Conservation (phyloP, 345 rosid genomes). For the Heritiera fomes region DNA sequence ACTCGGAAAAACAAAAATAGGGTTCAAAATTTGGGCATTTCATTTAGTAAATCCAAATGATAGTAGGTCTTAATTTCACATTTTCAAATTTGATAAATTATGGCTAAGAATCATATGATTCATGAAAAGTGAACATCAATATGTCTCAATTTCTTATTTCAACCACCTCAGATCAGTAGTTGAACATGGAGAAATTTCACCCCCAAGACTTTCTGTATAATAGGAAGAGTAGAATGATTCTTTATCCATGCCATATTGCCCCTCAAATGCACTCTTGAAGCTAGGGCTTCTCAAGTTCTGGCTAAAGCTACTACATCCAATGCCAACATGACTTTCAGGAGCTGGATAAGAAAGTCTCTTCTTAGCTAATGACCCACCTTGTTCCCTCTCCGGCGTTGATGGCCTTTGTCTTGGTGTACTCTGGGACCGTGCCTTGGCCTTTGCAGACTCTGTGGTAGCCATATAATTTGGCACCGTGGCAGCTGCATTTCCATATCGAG, state of each 20-base stretch:
- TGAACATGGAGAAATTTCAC: conserved; percentile 69
- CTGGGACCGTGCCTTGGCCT: conserved; percentile 74
- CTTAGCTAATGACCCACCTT: conserved; percentile 45
- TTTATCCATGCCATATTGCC: conserved; percentile 45
- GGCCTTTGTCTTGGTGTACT: conserved; percentile 78
- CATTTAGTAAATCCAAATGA: not conserved
- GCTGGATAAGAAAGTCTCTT: conserved; percentile 68
- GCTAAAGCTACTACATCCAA: conserved; percentile 24
- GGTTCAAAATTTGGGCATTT: not conserved
- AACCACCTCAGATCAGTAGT: conserved; percentile 68
- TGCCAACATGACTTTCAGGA: conserved; percentile 32
- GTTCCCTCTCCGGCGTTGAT: conserved; percentile 50
- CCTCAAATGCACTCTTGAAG: conserved; percentile 64
- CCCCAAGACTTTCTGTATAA: conserved; percentile 50
- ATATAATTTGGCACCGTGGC: conserved; percentile 71
- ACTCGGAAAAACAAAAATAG: no score
- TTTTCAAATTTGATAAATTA: not conserved
- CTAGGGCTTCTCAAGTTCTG: conserved; percentile 66
- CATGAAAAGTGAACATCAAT: not conserved
- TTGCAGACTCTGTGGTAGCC: conserved; percentile 87
- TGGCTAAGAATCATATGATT: not conserved
- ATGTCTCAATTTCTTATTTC: conserved; percentile 29
- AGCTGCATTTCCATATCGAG: conserved; percentile 35
- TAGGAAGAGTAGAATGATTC: conserved; percentile 46
- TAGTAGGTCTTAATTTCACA: not conserved